Percentiles rank a stretch among this genome's conserved stretches.
Evolutionary conservation across 2,329 filamentous ascomycete genomes (phyloP).

Genomic region (Fusarium hainanense): DNA sequence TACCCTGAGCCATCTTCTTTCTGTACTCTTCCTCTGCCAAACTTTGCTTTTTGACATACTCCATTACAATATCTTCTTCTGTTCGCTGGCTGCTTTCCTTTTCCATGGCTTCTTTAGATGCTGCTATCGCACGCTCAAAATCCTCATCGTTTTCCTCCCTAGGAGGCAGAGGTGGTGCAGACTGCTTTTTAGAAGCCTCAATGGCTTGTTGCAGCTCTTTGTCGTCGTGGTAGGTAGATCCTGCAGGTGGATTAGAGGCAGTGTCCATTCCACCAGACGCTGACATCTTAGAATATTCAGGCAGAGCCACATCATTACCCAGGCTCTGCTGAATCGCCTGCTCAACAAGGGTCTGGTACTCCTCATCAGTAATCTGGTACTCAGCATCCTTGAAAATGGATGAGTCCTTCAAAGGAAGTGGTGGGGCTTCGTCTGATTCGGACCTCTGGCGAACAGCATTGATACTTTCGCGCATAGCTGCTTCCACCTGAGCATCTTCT

Average conservation of each 20-base stretch:
- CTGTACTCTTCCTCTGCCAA: conserved; percentile 72
- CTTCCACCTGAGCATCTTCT: conserved; percentile 78
- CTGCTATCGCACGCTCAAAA: conserved; percentile 56
- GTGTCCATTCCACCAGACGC: conserved; percentile 28
- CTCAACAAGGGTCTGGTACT: conserved; percentile 67
- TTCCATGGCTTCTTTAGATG: conserved; percentile 54
- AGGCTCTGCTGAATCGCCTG: conserved; percentile 67
- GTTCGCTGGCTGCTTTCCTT: conserved; percentile 58
- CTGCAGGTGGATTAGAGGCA: background rate
- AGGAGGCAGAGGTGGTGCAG: conserved; percentile 27
- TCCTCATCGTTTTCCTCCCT: conserved; percentile 43
- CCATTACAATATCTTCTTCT: conserved; percentile 78
- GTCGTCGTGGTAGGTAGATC: conserved; percentile 46
- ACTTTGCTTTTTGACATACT: conserved; percentile 81
- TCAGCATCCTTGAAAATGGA: conserved; percentile 55
- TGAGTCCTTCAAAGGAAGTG: conserved; percentile 43
- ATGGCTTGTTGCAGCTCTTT: conserved; percentile 55
- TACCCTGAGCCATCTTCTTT: conserved; percentile 50
- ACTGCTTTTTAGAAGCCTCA: conserved; percentile 53
- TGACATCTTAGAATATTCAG: conserved; percentile 33
- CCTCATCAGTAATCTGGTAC: conserved; percentile 64
- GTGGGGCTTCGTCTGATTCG: conserved; percentile 43
- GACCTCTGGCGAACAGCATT: conserved; percentile 59
- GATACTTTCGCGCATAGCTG: conserved; percentile 79
- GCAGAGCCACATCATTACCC: conserved; percentile 24